phyloP scores from a whole-genome alignment of 116 monocot genomes.

The Posidonia oceanica region DNA sequence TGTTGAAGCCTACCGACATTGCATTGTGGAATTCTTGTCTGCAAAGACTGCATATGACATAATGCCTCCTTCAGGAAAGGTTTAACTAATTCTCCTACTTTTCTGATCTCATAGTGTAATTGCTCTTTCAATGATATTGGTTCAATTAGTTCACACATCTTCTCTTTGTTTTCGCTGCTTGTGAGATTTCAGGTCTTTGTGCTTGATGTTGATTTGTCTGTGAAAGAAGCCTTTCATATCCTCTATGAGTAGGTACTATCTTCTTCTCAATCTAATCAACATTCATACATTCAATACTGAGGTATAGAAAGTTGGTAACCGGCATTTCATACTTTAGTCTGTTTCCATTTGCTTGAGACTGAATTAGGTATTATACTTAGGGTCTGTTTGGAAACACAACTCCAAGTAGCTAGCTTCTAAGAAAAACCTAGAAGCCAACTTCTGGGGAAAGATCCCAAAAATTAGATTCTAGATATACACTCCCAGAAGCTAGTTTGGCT shows the following conservation, averaged over 20 bases:
- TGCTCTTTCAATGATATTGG: too few relatives aligned
- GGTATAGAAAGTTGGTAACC: too few relatives aligned
- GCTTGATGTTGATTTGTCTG: conserved; percentile 88
- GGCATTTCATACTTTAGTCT: too few relatives aligned
- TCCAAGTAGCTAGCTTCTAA: too few relatives aligned
- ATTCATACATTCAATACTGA: too few relatives aligned
- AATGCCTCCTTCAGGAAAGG: conserved; percentile 82
- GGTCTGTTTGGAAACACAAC: too few relatives aligned
- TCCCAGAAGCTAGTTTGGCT: too few relatives aligned
- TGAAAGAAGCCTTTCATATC: conserved; percentile 97
- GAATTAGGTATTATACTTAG: too few relatives aligned
- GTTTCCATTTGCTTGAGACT: too few relatives aligned
- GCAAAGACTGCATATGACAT: conserved; percentile 55
- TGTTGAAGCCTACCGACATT: conserved; percentile 35
- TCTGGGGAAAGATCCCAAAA: too few relatives aligned
- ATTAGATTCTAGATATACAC: too few relatives aligned
- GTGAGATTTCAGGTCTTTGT: conserved; percentile 60
- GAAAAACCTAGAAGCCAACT: too few relatives aligned
- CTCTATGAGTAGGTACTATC: conserved; percentile 82
- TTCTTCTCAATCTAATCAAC: background rate
- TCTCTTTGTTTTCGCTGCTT: conserved; percentile 1
- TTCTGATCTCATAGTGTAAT: background rate
- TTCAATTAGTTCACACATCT: background rate
- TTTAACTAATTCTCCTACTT: conserved; percentile 9
- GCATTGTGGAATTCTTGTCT: conserved; percentile 52